Base-by-base conservation (phyloP, 805 yeast genomes). In the Spathaspora gorwiae region DNA sequence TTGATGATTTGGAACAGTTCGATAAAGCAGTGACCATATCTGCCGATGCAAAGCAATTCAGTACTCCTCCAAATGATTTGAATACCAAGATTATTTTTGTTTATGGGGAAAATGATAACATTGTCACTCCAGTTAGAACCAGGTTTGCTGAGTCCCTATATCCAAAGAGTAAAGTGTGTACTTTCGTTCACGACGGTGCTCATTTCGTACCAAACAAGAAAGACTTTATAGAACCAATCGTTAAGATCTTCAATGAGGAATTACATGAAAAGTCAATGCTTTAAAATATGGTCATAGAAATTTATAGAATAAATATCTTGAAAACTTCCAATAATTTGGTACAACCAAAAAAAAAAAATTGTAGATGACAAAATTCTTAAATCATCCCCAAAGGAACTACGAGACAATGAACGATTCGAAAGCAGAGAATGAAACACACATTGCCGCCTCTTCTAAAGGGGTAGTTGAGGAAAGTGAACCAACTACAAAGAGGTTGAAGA, bases 171-270 rank as follows among this genome's bases (percentile, higher is more conserved):
- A 44, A 49, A 7, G 54, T 55, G 9, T 49, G 40, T 14, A 48
- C 45, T 7, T 55, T 62, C 33, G 50, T 44, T 37, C 70, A 67
- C 43, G 70, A 64, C 7, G 74, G 73, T 1, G 71, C 68, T 5
- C 76, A 70, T 51, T 63, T 53, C 49, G 51, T 68, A 27, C 72
- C 50, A 2, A 47, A 47, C 24, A 52, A 50, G 48, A 49, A 39
- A 51, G 57, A 38, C 11, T 52, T 57, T 42, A 39, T 57, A 26
- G 26, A 41, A 9, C 55, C 60, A 7, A 48, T 58, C 8, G 43
- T 56, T 12, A 54, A 50, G 11, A 38, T 47, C 5, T 47, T 57
- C 19, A 47, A 47, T 30, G 48, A 50, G 15, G 40, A 43, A 3
- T 35, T 41, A n/a, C 42, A 41, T 15, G 37, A 39, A 29, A 47